phyloP scores from a whole-genome alignment of 352 stramenopile genomes.

The Globisporangium orthogonon region DNA sequence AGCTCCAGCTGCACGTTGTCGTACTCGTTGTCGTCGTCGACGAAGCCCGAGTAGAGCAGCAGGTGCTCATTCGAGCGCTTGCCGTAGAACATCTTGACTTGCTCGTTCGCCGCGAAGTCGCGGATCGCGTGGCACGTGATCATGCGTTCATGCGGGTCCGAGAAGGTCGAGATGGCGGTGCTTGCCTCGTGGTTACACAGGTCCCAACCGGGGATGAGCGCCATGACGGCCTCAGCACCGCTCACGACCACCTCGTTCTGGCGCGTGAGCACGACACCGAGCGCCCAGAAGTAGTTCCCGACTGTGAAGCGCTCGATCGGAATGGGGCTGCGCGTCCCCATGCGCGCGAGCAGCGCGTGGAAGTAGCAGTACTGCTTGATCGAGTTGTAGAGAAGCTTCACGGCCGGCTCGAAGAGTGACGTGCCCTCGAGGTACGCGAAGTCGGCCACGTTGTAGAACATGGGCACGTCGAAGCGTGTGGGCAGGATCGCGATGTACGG shows the following conservation, averaged over 20 bases:
- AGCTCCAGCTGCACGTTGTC: slow-evolving; percentile 22
- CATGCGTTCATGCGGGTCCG: slow-evolving; percentile 18
- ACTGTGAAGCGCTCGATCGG: slow-evolving; percentile 33
- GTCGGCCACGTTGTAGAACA: slow-evolving; percentile 39
- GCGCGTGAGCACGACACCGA: slow-evolving; percentile 50
- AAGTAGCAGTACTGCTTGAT: slow-evolving; percentile 63
- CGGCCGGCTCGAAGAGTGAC: slow-evolving; percentile 26
- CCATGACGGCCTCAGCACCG: slow-evolving; percentile 21
- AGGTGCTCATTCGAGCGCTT: slow-evolving; percentile 45
- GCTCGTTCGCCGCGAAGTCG: slow-evolving; percentile 23
- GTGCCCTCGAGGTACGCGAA: slow-evolving; percentile 36
- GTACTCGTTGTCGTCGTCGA: slow-evolving; percentile 29
- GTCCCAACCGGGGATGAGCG: slow-evolving; percentile 57
- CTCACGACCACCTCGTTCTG: slow-evolving; percentile 43
- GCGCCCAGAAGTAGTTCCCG: slow-evolving; percentile 47
- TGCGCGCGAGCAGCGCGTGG: slow-evolving; percentile 16
- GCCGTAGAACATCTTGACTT: slow-evolving; percentile 61
- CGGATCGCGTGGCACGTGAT: slow-evolving; percentile 40
- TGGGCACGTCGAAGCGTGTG: slow-evolving; percentile 32
- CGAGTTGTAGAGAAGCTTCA: slow-evolving; percentile 48
- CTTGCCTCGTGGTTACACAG: slow-evolving; percentile 60
- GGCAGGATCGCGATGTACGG: slow-evolving; percentile 44
- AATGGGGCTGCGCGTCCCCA: slow-evolving; percentile 20
- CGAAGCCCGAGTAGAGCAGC: slow-evolving; percentile 54
- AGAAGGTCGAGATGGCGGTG: slow-evolving; percentile 35